Conservation (phyloP, 2,329 filamentous ascomycete genomes). For the Grosmannia clavigera region DNA sequence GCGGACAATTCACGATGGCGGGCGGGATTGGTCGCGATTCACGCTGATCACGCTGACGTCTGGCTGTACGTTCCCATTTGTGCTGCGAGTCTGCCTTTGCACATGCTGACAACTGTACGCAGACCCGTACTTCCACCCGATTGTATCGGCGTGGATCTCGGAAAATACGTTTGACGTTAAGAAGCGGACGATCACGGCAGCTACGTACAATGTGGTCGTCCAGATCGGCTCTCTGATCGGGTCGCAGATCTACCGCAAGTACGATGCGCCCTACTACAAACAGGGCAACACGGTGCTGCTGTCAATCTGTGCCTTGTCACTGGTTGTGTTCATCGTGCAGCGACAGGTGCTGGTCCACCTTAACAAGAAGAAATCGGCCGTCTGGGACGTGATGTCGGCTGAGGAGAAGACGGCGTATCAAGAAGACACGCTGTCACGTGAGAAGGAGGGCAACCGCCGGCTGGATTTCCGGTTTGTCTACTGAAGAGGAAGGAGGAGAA, state of each 20-base stretch:
- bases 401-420: conserved; percentile 35
- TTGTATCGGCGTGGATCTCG: conserved; percentile 2
- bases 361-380: conserved; percentile 32
- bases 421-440: conserved; percentile 22
- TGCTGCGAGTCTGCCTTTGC: background rate
- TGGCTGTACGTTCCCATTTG: conserved; percentile 21
- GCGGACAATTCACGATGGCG: conserved; percentile 32
- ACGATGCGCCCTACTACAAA: conserved; percentile 41
- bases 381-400: conserved; percentile 35
- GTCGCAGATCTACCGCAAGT: conserved; percentile 36
- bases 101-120: background rate
- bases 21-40: conserved; percentile 39
- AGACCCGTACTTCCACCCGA: conserved; percentile 2
- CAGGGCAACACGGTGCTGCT: conserved; percentile 42
- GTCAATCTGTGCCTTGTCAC: conserved; percentile 34
- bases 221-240: conserved; percentile 22
- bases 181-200: conserved; percentile 9
- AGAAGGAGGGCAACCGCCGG: conserved; percentile 27
- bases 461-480: conserved; percentile 31
- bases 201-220: conserved; percentile 19
- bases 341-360: conserved; percentile 39
- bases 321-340: conserved; percentile 33
- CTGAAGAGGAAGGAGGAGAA: conserved; percentile 10
- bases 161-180: conserved; percentile 1
- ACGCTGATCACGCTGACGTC: conserved; percentile 31